phyloP scores from a whole-genome alignment of 1,284 basidiomycete genomes.

The Malassezia vespertilionis region DNA sequence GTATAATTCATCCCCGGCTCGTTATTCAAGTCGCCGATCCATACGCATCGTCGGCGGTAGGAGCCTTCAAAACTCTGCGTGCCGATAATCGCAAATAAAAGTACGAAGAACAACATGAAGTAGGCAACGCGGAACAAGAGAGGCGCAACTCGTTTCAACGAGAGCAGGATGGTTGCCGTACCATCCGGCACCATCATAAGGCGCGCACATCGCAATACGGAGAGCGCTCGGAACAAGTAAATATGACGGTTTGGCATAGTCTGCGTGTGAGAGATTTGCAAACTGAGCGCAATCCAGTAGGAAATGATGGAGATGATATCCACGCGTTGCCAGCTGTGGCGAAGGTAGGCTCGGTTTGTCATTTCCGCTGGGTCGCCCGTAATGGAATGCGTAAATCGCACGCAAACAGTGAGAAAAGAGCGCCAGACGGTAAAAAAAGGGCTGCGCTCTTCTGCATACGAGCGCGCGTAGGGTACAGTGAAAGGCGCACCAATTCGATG shows the following conservation, averaged over 20 bases:
- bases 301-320: slow-evolving; percentile 72
- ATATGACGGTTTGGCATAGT: slow-evolving; percentile 58
- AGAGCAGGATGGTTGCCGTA: slow-evolving; percentile 86
- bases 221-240: slow-evolving; percentile 77
- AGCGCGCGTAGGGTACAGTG: background rate
- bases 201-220: slow-evolving; percentile 71
- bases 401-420: background rate
- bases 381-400: slow-evolving; percentile 13
- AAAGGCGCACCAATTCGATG: background rate
- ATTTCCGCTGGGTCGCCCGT: slow-evolving; percentile 6
- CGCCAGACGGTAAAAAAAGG: background rate
- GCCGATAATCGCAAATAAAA: slow-evolving; percentile 60
- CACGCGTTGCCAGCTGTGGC: slow-evolving; percentile 87
- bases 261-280: slow-evolving; percentile 62
- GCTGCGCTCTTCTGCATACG: background rate
- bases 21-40: slow-evolving; percentile 31
- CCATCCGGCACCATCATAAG: slow-evolving; percentile 79
- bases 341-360: slow-evolving; percentile 57
- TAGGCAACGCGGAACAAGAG: slow-evolving; percentile 76
- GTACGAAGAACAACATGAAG: slow-evolving; percentile 80
- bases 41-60: slow-evolving; percentile 41
- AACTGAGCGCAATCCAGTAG: slow-evolving; percentile 66
- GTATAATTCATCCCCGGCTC: slow-evolving; percentile 32
- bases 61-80: slow-evolving; percentile 45
- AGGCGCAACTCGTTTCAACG: slow-evolving; percentile 78